These are phyloP conservation scores for Magnolia officinalis DNA, from an alignment of 164 flowering plant genomes.

Conservation along the genomic window DNA sequence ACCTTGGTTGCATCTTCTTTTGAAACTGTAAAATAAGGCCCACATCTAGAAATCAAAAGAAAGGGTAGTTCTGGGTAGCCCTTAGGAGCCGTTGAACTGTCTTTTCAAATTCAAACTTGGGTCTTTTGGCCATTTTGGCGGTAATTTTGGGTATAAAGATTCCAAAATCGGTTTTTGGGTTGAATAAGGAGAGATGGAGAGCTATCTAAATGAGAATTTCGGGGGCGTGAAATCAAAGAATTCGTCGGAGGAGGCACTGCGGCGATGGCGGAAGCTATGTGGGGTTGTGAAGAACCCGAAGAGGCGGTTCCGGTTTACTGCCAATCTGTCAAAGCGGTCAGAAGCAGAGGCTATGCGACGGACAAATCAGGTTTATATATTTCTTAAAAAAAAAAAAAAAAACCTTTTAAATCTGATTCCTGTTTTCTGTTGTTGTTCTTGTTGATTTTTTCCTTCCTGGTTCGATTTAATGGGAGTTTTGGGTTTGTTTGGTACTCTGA, in stretches of 20 bases:
- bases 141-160: no score
- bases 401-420: background rate
- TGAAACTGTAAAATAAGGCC: no score
- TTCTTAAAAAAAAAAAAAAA: no score
- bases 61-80: no score
- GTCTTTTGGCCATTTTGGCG: no score
- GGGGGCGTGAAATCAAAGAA: conserved; percentile 86
- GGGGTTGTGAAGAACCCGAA: conserved; percentile 84
- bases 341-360: conserved; percentile 79
- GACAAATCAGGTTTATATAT: conserved; percentile 60
- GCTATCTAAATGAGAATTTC: conserved; percentile 64
- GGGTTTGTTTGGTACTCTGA: no score
- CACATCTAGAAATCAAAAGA: no score
- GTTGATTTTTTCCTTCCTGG: background rate
- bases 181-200: conserved; percentile 48
- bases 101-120: no score
- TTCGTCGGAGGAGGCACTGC: conserved; percentile 82
- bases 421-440: background rate
- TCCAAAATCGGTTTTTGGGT: no score
- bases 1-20: no score
- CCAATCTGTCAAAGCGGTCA: conserved; percentile 74
- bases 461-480: no score
- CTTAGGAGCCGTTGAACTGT: no score
- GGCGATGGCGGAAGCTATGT: conserved; percentile 81
- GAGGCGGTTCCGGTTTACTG: conserved; percentile 82